Evolutionary conservation across 495 filamentous ascomycete species (phyloP), one percentile per base, ranked within the genome.

Genomic region (Pyrenopolyporus hunteri): DNA sequence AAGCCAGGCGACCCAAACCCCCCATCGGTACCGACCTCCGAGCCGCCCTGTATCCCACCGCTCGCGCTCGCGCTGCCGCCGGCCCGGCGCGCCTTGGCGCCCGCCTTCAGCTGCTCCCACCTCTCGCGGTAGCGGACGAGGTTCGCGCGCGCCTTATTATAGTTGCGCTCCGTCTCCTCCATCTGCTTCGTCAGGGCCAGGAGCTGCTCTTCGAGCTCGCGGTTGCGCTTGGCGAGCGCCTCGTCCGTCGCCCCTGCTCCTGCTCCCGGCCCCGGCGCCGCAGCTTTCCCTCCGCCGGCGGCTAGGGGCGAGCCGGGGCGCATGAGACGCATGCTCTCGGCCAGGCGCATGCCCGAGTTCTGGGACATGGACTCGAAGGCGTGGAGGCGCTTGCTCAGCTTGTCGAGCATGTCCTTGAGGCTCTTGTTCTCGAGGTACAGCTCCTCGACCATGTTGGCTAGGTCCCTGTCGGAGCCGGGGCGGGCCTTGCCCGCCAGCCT

Each of bases 341-440:
- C 87, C 6, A 97, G 78, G 1, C 89, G 90, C 74, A 91, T 83
- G 14, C 85, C 89, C 6, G 87, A 90, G 44, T 85, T 89, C 70
- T 96, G 92, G 1, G 89, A 87, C 65, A 87, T 88, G 46, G 89
- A 85, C 73, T 97, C 92, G 78, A 93, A 97, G 61, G 90, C 87
- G 57, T 90, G 85, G 9, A 97, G 79, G 0, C 92, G 80, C 48
- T 85, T 87, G 45, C 84, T 87, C n/a, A 94, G 77, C 20, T 87
- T 87, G 65, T 97, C 91, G 11, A 91, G 82, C 47, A 89, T 80
- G 23, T 85, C 80, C 57, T 89, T 89, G 22, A 96, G 76, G 13
- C 84, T 85, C 57, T 86, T 77, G 65, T 96, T 97, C 68, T 96
- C 89, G 55, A 90, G 80, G 49, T 88, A 82, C 3, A 96, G 79